Base-by-base conservation (phyloP, 1,139 yeast species). In the Zhuliangozyma blackwelliae region DNA sequence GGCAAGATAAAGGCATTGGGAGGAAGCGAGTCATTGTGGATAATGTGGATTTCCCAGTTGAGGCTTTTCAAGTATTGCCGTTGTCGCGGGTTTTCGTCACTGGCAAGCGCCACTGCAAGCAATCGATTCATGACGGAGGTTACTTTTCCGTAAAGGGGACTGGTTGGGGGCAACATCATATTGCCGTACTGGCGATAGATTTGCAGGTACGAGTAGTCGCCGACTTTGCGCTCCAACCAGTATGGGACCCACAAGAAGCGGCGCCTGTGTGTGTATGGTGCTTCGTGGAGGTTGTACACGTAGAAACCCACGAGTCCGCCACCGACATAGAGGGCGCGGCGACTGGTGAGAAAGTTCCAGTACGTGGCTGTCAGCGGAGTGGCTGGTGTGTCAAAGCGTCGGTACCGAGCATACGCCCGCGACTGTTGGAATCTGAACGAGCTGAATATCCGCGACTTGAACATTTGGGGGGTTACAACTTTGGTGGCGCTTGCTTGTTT, bases 1-100 rank as follows among this genome's bases (percentile, higher is more conserved):
- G 97, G 97, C 36, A 92, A 68, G 22, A 92, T 96, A 61, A 94
- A 92, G 2, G 98, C 98, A 61, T 92, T 92, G 2, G 98, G 97
- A 4, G 96, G 86, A 25, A 54, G 55, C 12, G 69, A 64, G 49
- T 83, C 86, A 11, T 59, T 68, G 45, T 82, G 73, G 32, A 92
- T 78, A 22, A 94, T 86, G 58, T 88, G 89, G 28, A 92, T 78
- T 47, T 77, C 68, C 98, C 98, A 92, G 32, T 84, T 69, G 21
- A 78, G 57, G 25, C 61, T 55, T 41, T 59, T 55, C 40, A 69
- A 50, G 44, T 67, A 72, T 3, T 49, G 47, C 9, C 49, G 50
- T 42, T 66, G 72, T 16, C 25, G 22, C 7, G 25, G 26, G 19
- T 57, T 58, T 12, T 56, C 55, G 12, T 40, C 40, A 28, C 55